A percentile compares a stretch with the other conserved stretches of the same genome.
These are phyloP conservation scores for Trichoderma hamatum DNA, from an alignment of 2,329 filamentous ascomycete genomes.

Conservation along the genomic window DNA sequence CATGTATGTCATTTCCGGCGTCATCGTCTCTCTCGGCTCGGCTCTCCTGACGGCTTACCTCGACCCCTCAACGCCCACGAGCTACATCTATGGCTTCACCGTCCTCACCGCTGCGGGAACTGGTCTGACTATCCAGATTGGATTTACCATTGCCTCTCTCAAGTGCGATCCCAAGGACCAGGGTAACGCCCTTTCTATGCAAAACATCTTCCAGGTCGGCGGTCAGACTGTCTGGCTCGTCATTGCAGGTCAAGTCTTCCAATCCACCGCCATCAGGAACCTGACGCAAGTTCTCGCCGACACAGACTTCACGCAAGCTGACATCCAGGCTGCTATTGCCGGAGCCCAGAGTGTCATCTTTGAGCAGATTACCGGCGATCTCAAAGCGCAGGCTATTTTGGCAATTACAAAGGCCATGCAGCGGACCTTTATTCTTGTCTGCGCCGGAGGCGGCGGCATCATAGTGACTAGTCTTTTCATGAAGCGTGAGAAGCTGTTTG, in stretches of 20 bases:
- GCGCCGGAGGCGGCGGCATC: slow-evolving; percentile 21
- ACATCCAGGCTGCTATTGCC: slow-evolving; percentile 26
- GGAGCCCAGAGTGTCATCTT: slow-evolving; percentile 26
- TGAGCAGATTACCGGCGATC: slow-evolving; percentile 18
- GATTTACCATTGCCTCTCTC: slow-evolving; percentile 36
- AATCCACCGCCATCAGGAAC: slow-evolving; percentile 36
- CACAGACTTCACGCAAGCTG: slow-evolving; percentile 7
- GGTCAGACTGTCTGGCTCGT: slow-evolving; percentile 32
- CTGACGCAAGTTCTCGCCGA: slow-evolving; percentile 3
- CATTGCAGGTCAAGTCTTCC: slow-evolving; percentile 36
- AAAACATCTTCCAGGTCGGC: slow-evolving; percentile 37
- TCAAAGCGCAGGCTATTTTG: slow-evolving; percentile 13
- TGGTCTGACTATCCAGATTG: slow-evolving; percentile 32
- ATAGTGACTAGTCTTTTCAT: slow-evolving; percentile 8
- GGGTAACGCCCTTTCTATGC: slow-evolving; percentile 28
- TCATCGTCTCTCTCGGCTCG: slow-evolving; percentile 26
- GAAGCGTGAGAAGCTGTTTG: slow-evolving; percentile 29
- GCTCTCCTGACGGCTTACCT: slow-evolving; percentile 18
- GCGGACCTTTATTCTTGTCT: slow-evolving; percentile 17
- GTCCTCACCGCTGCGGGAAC: slow-evolving; percentile 28
- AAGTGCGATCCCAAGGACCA: background rate
- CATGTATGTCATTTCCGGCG: slow-evolving; percentile 23
- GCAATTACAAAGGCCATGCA: slow-evolving; percentile 28
- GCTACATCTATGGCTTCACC: slow-evolving; percentile 29
- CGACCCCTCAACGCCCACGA: slow-evolving; percentile 16